A percentile compares a stretch with the other conserved stretches of the same genome.
These are phyloP conservation scores for Urtica urens DNA, from an alignment of 306 rosid species.

Conservation along the genomic window DNA sequence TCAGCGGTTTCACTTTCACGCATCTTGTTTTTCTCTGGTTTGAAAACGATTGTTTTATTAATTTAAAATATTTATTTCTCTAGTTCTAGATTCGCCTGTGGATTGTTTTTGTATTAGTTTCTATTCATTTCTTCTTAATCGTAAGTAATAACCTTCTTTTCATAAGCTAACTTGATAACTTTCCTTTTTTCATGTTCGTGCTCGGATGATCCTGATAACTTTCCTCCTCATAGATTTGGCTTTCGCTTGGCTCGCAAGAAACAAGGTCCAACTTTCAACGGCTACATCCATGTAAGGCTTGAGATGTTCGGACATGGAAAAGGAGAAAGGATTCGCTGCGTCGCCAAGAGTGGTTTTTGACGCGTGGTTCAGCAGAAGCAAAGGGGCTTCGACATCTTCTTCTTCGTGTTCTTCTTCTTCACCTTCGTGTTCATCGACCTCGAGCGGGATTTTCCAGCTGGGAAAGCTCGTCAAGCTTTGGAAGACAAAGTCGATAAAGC, in stretches of 20 bases:
- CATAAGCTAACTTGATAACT: too few relatives aligned
- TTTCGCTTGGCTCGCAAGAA: too few relatives aligned
- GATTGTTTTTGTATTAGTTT: too few relatives aligned
- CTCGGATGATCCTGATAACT: too few relatives aligned
- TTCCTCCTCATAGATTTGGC: too few relatives aligned
- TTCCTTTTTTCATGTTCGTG: too few relatives aligned
- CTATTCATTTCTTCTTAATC: too few relatives aligned
- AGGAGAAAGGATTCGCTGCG: neutral
- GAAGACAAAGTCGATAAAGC: slow-evolving; percentile 31
- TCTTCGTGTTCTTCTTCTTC: slow-evolving; percentile 8
- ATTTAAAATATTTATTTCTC: neutral
- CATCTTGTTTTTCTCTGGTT: neutral
- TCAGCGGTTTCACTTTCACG: neutral
- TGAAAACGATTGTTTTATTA: too few relatives aligned
- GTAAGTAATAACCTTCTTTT: too few relatives aligned
- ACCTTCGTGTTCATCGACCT: slow-evolving; percentile 15
- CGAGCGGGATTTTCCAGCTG: slow-evolving; percentile 32
- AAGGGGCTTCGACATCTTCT: slow-evolving; percentile 13
- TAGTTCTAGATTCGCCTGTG: neutral
- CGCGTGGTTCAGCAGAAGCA: slow-evolving; percentile 27
- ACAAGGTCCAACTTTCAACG: too few relatives aligned
- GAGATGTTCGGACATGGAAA: neutral
- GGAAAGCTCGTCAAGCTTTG: slow-evolving; percentile 33
- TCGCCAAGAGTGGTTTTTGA: slow-evolving; percentile 87
- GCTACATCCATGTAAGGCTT: too few relatives aligned